Conservation (phyloP, 179 eudicot genomes). For the Silene noctiflora region DNA sequence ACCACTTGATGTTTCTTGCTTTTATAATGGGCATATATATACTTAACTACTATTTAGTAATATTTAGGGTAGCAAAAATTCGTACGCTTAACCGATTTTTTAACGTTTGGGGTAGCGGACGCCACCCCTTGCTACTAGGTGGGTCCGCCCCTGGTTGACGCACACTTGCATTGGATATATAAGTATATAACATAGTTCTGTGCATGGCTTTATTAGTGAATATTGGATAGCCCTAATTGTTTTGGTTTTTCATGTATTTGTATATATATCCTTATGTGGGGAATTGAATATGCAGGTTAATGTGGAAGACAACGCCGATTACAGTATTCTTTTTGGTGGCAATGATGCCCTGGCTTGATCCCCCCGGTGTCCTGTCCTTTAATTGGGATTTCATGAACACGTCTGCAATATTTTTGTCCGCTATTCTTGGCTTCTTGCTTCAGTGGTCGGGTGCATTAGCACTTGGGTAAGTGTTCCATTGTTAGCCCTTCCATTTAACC, state of each 20-base stretch:
- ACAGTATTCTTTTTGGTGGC: slow-evolving; percentile 71
- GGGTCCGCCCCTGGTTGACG: no score
- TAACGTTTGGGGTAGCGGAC: no score
- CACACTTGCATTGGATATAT: background rate
- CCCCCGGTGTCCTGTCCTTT: slow-evolving; percentile 68
- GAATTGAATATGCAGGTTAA: slow-evolving; percentile 48
- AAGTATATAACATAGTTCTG: background rate
- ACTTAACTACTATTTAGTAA: no score
- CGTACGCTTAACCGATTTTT: no score
- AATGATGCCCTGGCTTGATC: slow-evolving; percentile 89
- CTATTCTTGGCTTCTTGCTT: slow-evolving; percentile 85
- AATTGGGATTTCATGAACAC: slow-evolving; percentile 63
- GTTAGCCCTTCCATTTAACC: no score
- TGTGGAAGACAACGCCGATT: slow-evolving; percentile 95
- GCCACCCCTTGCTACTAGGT: no score
- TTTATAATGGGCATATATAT: no score
- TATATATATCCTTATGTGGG: slow-evolving; percentile 1
- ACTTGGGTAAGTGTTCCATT: slow-evolving; percentile 55
- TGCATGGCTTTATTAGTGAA: background rate
- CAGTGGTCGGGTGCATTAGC: slow-evolving; percentile 98
- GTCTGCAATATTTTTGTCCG: slow-evolving; percentile 58
- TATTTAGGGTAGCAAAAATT: no score
- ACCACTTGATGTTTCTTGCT: no score
- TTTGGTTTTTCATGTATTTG: slow-evolving; percentile 1
- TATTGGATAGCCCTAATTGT: background rate